These are phyloP conservation scores for Aspergillus hancockii DNA, from an alignment of 495 filamentous ascomycete genomes.

Conservation along the genomic window DNA sequence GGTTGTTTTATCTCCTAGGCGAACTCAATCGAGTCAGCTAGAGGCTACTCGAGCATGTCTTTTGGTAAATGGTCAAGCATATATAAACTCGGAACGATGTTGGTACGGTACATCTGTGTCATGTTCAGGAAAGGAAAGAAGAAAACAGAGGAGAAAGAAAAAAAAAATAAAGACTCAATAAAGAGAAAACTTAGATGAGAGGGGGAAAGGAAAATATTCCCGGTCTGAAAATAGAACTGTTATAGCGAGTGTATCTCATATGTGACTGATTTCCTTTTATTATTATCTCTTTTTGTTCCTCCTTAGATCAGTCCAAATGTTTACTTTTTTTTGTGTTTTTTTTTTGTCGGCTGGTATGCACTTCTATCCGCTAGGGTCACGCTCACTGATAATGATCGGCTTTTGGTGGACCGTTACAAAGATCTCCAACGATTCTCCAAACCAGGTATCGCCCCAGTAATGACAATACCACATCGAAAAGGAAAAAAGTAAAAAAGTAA, in stretches of 20 bases:
- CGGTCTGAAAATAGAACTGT: constrained; percentile 1
- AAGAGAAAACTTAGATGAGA: background rate
- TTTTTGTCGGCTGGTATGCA: background rate
- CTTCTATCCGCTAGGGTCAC: background rate
- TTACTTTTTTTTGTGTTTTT: constrained; percentile 1
- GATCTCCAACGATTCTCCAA: constrained; percentile 5
- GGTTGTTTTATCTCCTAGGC: constrained; percentile 13
- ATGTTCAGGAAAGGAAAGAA: background rate
- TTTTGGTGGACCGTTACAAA: background rate
- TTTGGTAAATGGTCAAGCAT: background rate
- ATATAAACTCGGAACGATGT: too few relatives aligned
- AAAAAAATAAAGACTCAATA: background rate
- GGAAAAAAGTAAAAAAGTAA: too few relatives aligned
- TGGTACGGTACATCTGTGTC: background rate
- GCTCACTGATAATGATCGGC: constrained; percentile 2
- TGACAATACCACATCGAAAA: background rate
- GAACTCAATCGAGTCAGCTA: constrained; percentile 19
- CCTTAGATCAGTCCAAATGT: constrained; percentile 1
- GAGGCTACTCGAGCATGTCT: background rate
- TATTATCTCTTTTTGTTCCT: background rate
- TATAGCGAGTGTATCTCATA: too few relatives aligned
- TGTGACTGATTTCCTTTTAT: background rate
- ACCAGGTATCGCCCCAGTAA: background rate
- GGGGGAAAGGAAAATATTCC: background rate
- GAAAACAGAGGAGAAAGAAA: background rate